Percentiles rank a stretch among this genome's conserved stretches.
phyloP scores from a whole-genome alignment of 305 asterid genomes.

The Fraxinus angustifolia region DNA sequence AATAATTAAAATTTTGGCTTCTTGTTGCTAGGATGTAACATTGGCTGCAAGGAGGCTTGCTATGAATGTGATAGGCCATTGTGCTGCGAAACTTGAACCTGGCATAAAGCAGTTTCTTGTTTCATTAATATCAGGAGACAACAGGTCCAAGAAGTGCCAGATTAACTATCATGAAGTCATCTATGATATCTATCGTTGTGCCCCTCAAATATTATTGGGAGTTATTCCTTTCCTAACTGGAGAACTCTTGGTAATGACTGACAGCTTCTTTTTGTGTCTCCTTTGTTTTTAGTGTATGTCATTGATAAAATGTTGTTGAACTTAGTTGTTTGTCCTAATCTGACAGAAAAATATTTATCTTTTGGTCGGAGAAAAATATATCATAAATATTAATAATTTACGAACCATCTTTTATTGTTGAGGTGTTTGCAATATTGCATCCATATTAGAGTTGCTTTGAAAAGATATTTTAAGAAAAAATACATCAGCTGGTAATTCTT shows the following conservation, averaged over 20 bases:
- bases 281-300: background rate
- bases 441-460: conserved; percentile 4
- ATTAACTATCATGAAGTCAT: conserved; percentile 72
- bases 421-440: conserved; percentile 6
- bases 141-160: conserved; percentile 45
- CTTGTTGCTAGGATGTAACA: conserved; percentile 52
- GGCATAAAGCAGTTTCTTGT: conserved; percentile 75
- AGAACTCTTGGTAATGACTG: conserved; percentile 78
- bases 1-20: conserved; percentile 25
- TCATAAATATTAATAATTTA: conserved; percentile 2
- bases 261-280: conserved; percentile 14
- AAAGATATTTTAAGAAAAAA: background rate
- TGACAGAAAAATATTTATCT: conserved; percentile 16
- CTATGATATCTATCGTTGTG: conserved; percentile 68
- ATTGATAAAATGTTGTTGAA: background rate
- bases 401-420: conserved; percentile 6
- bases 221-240: conserved; percentile 89
- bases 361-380: conserved; percentile 9
- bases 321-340: conserved; percentile 9
- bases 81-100: conserved; percentile 86
- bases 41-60: conserved; percentile 80
- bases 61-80: conserved; percentile 64
- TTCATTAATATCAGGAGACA: conserved; percentile 87
- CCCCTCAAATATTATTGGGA: conserved; percentile 85
- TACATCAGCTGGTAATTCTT: conserved; percentile 7